phyloP scores from a whole-genome alignment of 2,329 filamentous ascomycete genomes.

The Aotearoamyces nothofagi region DNA sequence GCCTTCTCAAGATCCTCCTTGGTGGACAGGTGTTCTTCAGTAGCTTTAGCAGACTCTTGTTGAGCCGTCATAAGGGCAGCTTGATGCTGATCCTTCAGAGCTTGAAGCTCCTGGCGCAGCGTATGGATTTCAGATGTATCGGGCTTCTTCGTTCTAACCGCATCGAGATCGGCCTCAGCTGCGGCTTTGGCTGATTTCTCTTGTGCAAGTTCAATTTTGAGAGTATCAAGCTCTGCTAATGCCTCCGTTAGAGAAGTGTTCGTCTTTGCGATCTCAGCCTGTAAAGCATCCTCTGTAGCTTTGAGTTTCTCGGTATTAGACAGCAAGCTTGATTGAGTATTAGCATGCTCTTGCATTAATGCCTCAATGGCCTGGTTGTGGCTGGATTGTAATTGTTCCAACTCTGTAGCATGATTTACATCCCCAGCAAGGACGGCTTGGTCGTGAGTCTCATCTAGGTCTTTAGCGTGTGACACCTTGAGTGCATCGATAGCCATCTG shows the following conservation, averaged over 20 bases:
- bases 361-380: conserved; percentile 27
- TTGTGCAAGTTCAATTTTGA: conserved; percentile 18
- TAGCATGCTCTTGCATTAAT: conserved; percentile 29
- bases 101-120: conserved; percentile 32
- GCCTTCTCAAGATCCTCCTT: conserved; percentile 24
- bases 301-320: conserved; percentile 13
- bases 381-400: conserved; percentile 36
- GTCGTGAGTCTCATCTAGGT: conserved; percentile 39
- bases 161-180: conserved; percentile 30
- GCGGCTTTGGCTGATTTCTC: conserved; percentile 29
- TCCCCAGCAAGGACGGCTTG: conserved; percentile 30
- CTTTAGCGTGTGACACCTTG: conserved; percentile 40
- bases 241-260: conserved; percentile 20
- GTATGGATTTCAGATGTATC: conserved; percentile 37
- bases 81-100: conserved; percentile 30
- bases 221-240: conserved; percentile 13
- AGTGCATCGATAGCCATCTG: conserved; percentile 38
- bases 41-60: conserved; percentile 19
- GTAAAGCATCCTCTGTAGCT: conserved; percentile 22
- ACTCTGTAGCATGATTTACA: conserved; percentile 30
- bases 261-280: conserved; percentile 29
- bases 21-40: conserved; percentile 12
- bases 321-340: conserved; percentile 20
- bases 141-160: conserved; percentile 32
- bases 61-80: conserved; percentile 23